Base-by-base conservation (phyloP, 2,329 filamentous ascomycete species). In the Xylariaceae sp. region DNA sequence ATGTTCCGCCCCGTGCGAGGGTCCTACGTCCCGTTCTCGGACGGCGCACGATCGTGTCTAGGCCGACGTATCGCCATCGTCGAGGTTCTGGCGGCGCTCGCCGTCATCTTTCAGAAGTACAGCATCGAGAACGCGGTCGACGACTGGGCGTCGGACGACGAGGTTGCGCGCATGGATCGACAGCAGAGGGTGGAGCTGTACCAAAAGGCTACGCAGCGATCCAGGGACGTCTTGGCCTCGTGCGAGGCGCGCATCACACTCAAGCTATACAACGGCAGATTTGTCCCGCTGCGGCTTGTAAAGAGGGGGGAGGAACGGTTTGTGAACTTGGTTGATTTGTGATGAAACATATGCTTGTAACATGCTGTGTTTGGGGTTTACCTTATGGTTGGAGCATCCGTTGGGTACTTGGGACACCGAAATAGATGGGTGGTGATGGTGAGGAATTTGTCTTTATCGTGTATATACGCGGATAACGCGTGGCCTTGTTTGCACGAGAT, bases 121-220 rank as follows among this genome's bases (percentile, higher is more conserved):
- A 87, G 82, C 64, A 75, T 91, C 3, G 88, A 92, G 74, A 76
- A 92, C 55, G 86, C 82, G 1, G 84, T 90, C 7, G 81, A 84
- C 45, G 77, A 81, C 46, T 83, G 77, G 74, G 79, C 77, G 35
- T 73, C 58, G 10, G 78, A 81, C 54, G 77, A 78, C 18, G 77
- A 85, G 68, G 77, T 86, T 3, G 75, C 69, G 11, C 60, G 55
- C 42, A 84, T 84, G 81, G 65, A 65, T 16, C 57, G 56, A 4
- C 68, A 67, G 21, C 70, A 77, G 64, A 78, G 76, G 65, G 73
- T 72, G 37, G 72, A 70, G 42, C 60, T 88, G 11, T 92, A 89
- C 73, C 69, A 72, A 53, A 82, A 80, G 70, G 87, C 88, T 15
- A 79, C 82, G 60, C 69, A 74, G 30, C 76, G 77, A 61, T 82